Conservation (phyloP, 2,329 filamentous ascomycete genomes). For the Cladosporium sp. region DNA sequence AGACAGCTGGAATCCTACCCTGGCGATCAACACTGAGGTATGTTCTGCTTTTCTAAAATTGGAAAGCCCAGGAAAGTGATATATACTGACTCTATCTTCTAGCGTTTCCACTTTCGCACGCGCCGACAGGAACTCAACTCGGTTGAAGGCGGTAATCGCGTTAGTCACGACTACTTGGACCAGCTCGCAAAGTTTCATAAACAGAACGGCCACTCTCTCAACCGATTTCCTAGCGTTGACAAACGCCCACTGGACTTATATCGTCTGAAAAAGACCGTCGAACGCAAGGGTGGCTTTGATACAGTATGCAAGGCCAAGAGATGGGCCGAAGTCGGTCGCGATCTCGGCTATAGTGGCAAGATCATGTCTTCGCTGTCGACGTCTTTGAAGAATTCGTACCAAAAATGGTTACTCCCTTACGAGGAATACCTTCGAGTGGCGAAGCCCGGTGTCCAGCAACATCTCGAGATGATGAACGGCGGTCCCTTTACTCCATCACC, state of each 20-base stretch:
- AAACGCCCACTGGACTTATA: slow-evolving; percentile 95
- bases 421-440: slow-evolving; percentile 88
- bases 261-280: slow-evolving; percentile 93
- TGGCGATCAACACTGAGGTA: slow-evolving; percentile 96
- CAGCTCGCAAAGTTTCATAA: slow-evolving; percentile 95
- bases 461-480: slow-evolving; percentile 87
- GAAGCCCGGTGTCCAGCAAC: slow-evolving; percentile 94
- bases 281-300: slow-evolving; percentile 89
- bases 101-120: slow-evolving; percentile 96
- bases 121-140: slow-evolving; percentile 95
- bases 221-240: slow-evolving; percentile 91
- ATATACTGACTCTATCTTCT: slow-evolving; percentile 23
- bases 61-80: not conserved
- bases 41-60: slow-evolving; percentile 25
- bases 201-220: slow-evolving; percentile 89
- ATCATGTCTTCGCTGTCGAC: slow-evolving; percentile 99
- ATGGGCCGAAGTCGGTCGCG: slow-evolving; percentile 96
- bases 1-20: slow-evolving; percentile 87
- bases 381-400: slow-evolving; percentile 95
- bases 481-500: slow-evolving; percentile 81
- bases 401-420: slow-evolving; percentile 93
- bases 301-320: slow-evolving; percentile 97
- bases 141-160: slow-evolving; percentile 94
- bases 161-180: slow-evolving; percentile 93
- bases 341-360: slow-evolving; percentile 96